A percentile compares a stretch with the other conserved stretches of the same genome.
phyloP scores from a whole-genome alignment of 495 filamentous ascomycete genomes.

The Echria macrotheca region DNA sequence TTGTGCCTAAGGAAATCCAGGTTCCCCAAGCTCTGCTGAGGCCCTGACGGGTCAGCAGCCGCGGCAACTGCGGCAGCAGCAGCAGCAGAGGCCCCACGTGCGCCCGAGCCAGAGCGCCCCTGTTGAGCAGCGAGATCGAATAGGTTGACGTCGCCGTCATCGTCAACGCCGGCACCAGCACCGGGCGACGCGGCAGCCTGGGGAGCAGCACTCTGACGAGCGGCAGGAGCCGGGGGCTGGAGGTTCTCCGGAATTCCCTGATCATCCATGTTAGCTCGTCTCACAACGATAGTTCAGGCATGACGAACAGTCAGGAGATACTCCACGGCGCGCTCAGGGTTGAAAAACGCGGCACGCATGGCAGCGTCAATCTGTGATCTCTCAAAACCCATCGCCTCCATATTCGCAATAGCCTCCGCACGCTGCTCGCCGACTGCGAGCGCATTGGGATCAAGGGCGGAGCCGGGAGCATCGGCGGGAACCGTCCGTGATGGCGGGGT shows the following conservation, averaged over 20 bases:
- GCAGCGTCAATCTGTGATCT: conserved; percentile 81
- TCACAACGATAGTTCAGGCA: too few relatives aligned
- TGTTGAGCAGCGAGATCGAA: conserved; percentile 86
- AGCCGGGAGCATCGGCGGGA: conserved; percentile 38
- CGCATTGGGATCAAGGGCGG: conserved; percentile 60
- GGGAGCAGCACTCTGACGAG: conserved; percentile 33
- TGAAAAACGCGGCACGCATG: conserved; percentile 93
- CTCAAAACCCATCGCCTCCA: conserved; percentile 95
- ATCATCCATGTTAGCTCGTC: too few relatives aligned
- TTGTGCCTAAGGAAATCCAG: conserved; percentile 96
- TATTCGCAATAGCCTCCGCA: conserved; percentile 81
- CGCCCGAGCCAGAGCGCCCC: conserved; percentile 50
- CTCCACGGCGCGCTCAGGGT: conserved; percentile 94
- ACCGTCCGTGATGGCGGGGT: conserved; percentile 43
- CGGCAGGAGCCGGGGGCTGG: conserved; percentile 44
- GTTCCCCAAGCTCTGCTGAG: conserved; percentile 60
- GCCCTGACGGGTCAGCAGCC: conserved; percentile 46
- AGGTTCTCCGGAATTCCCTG: conserved; percentile 88
- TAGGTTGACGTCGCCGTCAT: conserved; percentile 75
- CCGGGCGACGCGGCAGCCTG: conserved; percentile 29
- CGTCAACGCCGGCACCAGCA: conserved; percentile 44
- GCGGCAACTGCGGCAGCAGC: conserved; percentile 46
- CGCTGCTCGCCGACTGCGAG: conserved; percentile 78
- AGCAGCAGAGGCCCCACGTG: conserved; percentile 29
- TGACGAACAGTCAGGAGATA: conserved; percentile 85